Conservation (phyloP, 768 basidiomycete genomes). For the Mrakia blollopis region DNA sequence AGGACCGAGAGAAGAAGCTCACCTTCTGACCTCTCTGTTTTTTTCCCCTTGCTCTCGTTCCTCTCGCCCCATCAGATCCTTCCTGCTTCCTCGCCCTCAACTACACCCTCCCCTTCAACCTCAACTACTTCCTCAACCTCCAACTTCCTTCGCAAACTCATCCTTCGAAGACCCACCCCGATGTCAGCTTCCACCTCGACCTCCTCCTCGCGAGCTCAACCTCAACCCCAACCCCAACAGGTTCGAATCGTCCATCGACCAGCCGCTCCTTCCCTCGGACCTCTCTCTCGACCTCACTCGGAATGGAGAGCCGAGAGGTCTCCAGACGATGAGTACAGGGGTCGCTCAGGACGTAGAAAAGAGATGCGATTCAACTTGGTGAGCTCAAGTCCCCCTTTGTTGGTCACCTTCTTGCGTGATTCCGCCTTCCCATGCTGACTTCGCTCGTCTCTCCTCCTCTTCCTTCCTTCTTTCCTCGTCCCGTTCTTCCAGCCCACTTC, state of each 20-base stretch:
- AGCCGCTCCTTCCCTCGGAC: constrained; percentile 10
- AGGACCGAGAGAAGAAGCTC: too few relatives aligned
- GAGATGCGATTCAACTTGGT: not conserved
- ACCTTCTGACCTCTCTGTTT: too few relatives aligned
- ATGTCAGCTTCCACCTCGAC: not conserved
- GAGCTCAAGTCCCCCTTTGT: not conserved
- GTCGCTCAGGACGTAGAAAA: not conserved
- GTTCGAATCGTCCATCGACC: constrained; percentile 16
- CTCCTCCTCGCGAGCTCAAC: constrained; percentile 1
- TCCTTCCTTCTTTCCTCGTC: not conserved
- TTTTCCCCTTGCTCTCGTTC: too few relatives aligned
- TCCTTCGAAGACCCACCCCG: not conserved
- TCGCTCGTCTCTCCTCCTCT: not conserved
- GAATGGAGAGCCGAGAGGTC: constrained; percentile 1
- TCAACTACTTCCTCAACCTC: not conserved
- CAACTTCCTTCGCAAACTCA: not conserved
- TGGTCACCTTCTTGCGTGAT: not conserved
- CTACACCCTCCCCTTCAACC: not conserved
- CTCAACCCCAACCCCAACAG: constrained; percentile 5
- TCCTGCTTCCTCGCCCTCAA: not conserved
- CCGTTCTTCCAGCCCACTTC: not conserved
- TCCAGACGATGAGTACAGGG: not conserved
- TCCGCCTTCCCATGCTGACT: not conserved
- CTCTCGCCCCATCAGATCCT: not conserved
- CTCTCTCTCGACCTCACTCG: not conserved